These are phyloP conservation scores for Fusarium concolor DNA, from an alignment of 2,329 filamentous ascomycete genomes.

Conservation along the genomic window DNA sequence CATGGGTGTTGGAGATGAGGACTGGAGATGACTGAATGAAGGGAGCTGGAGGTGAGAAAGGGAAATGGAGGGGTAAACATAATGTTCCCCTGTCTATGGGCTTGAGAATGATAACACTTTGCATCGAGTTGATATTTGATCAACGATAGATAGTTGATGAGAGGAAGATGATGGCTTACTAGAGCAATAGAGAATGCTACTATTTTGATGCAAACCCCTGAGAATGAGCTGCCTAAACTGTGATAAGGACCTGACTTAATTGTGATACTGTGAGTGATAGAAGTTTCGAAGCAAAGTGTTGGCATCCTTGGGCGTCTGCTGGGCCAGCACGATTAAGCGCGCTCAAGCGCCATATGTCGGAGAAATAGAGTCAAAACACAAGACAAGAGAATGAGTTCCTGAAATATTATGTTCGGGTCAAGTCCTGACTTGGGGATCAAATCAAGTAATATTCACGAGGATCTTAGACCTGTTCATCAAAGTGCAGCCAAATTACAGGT, in stretches of 20 bases:
- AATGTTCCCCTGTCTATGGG: not conserved
- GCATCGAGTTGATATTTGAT: not conserved
- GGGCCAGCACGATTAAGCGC: not conserved
- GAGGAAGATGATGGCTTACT: too few species aligned
- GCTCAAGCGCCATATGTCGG: too few species aligned
- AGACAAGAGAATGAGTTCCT: not conserved
- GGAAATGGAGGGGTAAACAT: not conserved
- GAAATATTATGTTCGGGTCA: not conserved
- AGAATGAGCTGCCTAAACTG: accelerated
- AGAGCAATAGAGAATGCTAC: not conserved
- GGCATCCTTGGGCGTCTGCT: not conserved
- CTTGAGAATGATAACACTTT: not conserved
- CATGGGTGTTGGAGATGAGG: not conserved
- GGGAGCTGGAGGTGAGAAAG: not conserved
- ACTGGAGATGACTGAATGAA: not conserved
- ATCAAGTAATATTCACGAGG: not conserved
- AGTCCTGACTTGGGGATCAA: not conserved
- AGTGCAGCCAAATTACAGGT: not conserved
- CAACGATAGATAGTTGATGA: not conserved
- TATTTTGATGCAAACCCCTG: not conserved
- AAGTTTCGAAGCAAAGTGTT: not conserved
- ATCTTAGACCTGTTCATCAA: not conserved
- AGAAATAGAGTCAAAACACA: not conserved
- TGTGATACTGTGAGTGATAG: accelerated
- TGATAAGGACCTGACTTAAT: not conserved